Base-by-base conservation (phyloP, 1,284 basidiomycete species). In the Melanopsichium pennsylvanicum region DNA sequence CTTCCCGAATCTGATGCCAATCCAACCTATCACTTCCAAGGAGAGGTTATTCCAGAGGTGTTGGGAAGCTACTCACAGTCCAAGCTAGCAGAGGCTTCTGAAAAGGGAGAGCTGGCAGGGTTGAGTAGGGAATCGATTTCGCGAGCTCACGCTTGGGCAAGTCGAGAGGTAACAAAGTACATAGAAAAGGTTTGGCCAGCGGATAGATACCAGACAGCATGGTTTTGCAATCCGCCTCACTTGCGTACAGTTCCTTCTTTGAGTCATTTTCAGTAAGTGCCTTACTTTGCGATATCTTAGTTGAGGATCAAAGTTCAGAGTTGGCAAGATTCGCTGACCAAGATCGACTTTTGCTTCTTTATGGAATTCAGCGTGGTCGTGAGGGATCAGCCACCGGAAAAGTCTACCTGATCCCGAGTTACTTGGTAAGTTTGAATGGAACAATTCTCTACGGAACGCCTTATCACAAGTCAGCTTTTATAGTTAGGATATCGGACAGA, bases 211-310 rank as follows among this genome's bases (percentile, higher is more conserved):
- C 36, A 71, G 18, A 73, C 68, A 11, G 67, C 56, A n/a, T 68
- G 59, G 60, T 68, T 71, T 41, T 75, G 64, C 44, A 74, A 75
- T 26, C 76, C 74, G 23, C 67, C 72, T 9, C 35, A 39, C 38
- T 21, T 72, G 32, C 31, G 68, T 7, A 70, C 69, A 25, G 70
- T 74, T 5, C 70, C 70, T 3, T 66, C 70, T 1, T 36, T 70
- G 31, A 78, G 76, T 36, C 68, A 68, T 22, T 71, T 72, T 34
- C 49, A 63, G 67, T 64, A 47, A 54, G 59, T 58, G n/a, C n/a
- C n/a, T n/a, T n/a, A n/a, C n/a, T n/a, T n/a, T n/a, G n/a, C n/a
- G n/a, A n/a, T n/a, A n/a, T n/a, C n/a, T n/a, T n/a, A n/a, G n/a
- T n/a, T n/a, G n/a, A n/a, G n/a, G n/a, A n/a, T n/a, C n/a, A n/a